A percentile compares a stretch with the other conserved stretches of the same genome.
Conservation (phyloP, 768 basidiomycete genomes). For the Panus rudis region DNA sequence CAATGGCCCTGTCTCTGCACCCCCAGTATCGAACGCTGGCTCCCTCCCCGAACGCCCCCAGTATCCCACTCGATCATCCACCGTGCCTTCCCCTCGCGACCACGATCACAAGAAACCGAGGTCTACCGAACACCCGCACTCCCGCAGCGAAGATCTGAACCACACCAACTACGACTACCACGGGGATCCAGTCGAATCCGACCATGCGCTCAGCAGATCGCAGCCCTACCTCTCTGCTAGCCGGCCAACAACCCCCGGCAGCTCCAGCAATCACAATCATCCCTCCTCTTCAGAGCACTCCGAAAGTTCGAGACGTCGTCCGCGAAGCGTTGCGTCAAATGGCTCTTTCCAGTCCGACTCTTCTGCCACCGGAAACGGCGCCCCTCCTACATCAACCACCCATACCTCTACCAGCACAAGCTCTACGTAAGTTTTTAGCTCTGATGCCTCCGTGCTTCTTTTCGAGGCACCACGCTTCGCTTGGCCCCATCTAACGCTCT, state of each 20-base stretch:
- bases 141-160: constrained; percentile 69
- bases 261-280: constrained; percentile 38
- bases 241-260: constrained; percentile 55
- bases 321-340: constrained; percentile 39
- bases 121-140: constrained; percentile 35
- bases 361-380: constrained; percentile 38
- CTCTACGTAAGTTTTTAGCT: constrained; percentile 45
- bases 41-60: constrained; percentile 42
- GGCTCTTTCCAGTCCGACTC: constrained; percentile 51
- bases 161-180: constrained; percentile 32
- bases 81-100: constrained; percentile 46
- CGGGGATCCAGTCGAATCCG: constrained; percentile 21
- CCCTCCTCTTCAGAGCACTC: constrained; percentile 50
- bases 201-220: constrained; percentile 12
- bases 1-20: constrained; percentile 14
- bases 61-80: constrained; percentile 60
- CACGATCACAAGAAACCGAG: constrained; percentile 41
- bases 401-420: constrained; percentile 50
- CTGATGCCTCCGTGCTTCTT: constrained; percentile 7
- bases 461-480: constrained; percentile 4
- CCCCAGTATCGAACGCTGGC: constrained; percentile 9
- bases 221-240: constrained; percentile 44
- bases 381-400: constrained; percentile 42
- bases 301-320: constrained; percentile 39
- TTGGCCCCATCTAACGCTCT: constrained; percentile 3